Evolutionary conservation across 176 grass and related monocot genomes (phyloP).

Genomic region (Areca catechu): DNA sequence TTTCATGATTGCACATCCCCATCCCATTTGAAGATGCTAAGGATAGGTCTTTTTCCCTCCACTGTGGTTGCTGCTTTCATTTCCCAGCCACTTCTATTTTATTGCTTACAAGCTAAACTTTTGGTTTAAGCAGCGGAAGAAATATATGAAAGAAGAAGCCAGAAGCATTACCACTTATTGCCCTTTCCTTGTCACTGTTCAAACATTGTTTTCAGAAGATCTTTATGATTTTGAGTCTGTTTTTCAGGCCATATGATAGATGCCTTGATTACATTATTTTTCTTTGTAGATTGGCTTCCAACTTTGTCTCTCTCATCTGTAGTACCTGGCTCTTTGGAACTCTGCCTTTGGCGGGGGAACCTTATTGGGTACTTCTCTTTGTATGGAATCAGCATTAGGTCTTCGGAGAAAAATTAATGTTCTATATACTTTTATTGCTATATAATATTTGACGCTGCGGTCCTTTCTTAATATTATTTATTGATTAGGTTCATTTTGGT

Average conservation of each 20-base stretch:
- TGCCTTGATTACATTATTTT: conserved; percentile 15
- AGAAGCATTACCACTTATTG: too few relatives aligned
- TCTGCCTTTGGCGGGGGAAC: conserved; percentile 17
- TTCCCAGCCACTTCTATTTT: too few relatives aligned
- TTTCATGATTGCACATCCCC: background rate
- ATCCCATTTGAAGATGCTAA: conserved; percentile 45
- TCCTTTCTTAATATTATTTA: too few relatives aligned
- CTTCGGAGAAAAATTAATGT: conserved; percentile 3
- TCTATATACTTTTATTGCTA: too few relatives aligned
- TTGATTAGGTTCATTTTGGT: too few relatives aligned
- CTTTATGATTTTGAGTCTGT: conserved; percentile 16
- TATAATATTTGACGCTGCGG: too few relatives aligned
- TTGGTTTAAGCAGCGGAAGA: conserved; percentile 13
- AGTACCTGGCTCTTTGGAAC: conserved; percentile 16
- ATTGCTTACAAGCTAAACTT: conserved; percentile 4
- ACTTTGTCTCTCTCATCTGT: conserved; percentile 26
- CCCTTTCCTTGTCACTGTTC: too few relatives aligned
- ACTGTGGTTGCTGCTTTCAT: background rate
- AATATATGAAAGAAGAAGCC: background rate
- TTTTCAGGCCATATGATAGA: conserved; percentile 18
- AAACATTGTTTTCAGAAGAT: background rate
- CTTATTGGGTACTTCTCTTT: conserved; percentile 5
- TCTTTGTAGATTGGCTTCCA: conserved; percentile 28
- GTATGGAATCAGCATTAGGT: conserved; percentile 7
- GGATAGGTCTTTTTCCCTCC: conserved; percentile 50